A percentile compares a stretch with the other conserved stretches of the same genome.
Evolutionary conservation across 2,329 filamentous ascomycete genomes (phyloP).

Genomic region (Gremmenia infestans): DNA sequence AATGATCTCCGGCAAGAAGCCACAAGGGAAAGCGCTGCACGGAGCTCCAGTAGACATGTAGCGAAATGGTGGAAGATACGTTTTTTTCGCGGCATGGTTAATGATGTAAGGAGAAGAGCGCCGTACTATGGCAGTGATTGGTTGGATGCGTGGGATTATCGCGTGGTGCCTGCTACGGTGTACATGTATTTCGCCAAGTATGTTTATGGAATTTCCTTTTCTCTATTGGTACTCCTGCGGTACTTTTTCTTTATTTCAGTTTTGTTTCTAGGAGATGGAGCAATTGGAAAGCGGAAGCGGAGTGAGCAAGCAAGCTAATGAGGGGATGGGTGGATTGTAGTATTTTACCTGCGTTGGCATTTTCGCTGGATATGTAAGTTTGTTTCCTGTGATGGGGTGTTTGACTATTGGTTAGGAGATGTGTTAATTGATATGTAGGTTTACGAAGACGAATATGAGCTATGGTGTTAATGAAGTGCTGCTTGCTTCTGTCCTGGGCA

Average conservation of each 20-base stretch:
- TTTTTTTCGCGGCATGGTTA: constrained; percentile 73
- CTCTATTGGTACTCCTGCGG: not conserved
- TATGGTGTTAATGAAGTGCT: constrained; percentile 91
- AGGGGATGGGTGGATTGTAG: constrained; percentile 38
- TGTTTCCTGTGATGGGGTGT: not conserved
- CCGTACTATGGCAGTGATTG: constrained; percentile 82
- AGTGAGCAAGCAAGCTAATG: not conserved
- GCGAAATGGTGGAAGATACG: constrained; percentile 67
- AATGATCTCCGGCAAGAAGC: not conserved
- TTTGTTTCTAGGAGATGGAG: not conserved
- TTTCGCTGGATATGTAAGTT: constrained; percentile 75
- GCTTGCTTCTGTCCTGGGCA: constrained; percentile 76
- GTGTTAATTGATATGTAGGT: constrained; percentile 33
- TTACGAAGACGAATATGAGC: constrained; percentile 76
- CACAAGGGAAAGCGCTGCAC: constrained; percentile 6
- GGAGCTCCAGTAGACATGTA: constrained; percentile 16
- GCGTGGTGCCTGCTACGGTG: constrained; percentile 78
- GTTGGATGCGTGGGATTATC: constrained; percentile 84
- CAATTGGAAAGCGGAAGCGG: not conserved
- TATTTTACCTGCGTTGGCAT: constrained; percentile 81
- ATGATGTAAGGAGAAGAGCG: constrained; percentile 67
- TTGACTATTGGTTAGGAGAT: not conserved
- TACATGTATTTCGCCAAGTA: constrained; percentile 98
- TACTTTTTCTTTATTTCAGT: constrained; percentile 8
- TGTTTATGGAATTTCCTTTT: constrained; percentile 19